These are phyloP conservation scores for Skeletonema costatum DNA, from an alignment of 108 stramenopile species.

Conservation along the genomic window DNA sequence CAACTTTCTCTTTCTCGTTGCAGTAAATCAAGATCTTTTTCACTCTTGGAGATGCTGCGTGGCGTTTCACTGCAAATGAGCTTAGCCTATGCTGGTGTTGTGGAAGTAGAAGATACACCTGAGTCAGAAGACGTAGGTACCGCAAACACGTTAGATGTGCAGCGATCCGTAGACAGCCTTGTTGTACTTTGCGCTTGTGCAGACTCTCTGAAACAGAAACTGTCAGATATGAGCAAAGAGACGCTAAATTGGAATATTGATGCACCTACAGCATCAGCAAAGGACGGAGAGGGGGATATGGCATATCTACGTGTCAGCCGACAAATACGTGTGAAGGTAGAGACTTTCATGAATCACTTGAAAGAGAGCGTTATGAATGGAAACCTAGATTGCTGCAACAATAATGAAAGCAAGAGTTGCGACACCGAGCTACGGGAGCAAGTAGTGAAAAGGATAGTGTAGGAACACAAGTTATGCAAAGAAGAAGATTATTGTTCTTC, in stretches of 20 bases:
- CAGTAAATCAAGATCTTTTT: neutral
- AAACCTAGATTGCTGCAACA: neutral
- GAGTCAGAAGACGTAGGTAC: neutral
- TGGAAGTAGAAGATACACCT: neutral
- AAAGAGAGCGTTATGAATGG: neutral
- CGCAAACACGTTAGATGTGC: neutral
- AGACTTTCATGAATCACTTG: neutral
- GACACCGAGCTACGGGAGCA: neutral
- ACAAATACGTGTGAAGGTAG: conserved; percentile 2
- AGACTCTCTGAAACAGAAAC: conserved; percentile 18
- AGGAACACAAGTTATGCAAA: neutral
- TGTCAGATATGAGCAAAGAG: conserved; percentile 37
- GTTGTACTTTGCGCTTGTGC: conserved; percentile 55
- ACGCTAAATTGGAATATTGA: conserved; percentile 47
- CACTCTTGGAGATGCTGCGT: neutral
- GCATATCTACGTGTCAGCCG: conserved; percentile 47
- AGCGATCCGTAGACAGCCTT: conserved; percentile 36
- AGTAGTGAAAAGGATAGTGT: neutral
- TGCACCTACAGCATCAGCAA: conserved; percentile 41
- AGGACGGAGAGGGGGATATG: conserved; percentile 43
- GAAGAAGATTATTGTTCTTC: no score
- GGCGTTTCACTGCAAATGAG: neutral
- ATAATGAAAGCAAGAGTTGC: neutral
- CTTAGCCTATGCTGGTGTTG: conserved; percentile 7
- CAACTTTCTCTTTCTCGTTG: neutral